Evolutionary conservation across 495 filamentous ascomycete genomes (phyloP).

Genomic region (Aspergillus campestris): DNA sequence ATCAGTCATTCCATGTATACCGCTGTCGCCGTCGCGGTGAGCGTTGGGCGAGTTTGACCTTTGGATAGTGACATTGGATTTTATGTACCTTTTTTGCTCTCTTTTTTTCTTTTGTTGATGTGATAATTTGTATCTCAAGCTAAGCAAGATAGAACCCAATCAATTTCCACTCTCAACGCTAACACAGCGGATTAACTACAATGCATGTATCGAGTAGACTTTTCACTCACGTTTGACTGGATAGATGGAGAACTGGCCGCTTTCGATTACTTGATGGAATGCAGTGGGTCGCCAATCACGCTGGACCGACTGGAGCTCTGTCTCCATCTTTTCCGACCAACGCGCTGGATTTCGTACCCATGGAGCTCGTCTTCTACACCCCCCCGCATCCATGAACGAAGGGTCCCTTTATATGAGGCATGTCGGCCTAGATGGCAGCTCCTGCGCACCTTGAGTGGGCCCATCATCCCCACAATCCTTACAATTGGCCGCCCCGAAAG

Average conservation of each 20-base stretch:
- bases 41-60: not conserved
- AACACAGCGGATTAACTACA: too few relatives aligned
- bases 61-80: not conserved
- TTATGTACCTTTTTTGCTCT: not conserved
- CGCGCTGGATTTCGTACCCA: not conserved
- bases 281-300: too few relatives aligned
- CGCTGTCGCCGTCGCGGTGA: constrained; percentile 12
- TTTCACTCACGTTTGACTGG: too few relatives aligned
- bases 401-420: not conserved
- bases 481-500: constrained; percentile 3
- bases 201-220: too few relatives aligned
- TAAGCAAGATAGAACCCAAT: too few relatives aligned
- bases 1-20: constrained; percentile 13
- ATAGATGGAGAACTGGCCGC: too few relatives aligned
- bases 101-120: not conserved
- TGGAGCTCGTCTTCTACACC: not conserved
- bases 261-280: too few relatives aligned
- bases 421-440: not conserved
- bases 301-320: too few relatives aligned
- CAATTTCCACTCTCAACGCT: too few relatives aligned
- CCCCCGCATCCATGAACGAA: too few relatives aligned
- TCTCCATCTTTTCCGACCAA: too few relatives aligned
- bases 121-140: too few relatives aligned
- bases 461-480: constrained; percentile 3
- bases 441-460: not conserved